Base-by-base conservation (phyloP, 768 basidiomycete genomes). In the Calvatia gigantea region DNA sequence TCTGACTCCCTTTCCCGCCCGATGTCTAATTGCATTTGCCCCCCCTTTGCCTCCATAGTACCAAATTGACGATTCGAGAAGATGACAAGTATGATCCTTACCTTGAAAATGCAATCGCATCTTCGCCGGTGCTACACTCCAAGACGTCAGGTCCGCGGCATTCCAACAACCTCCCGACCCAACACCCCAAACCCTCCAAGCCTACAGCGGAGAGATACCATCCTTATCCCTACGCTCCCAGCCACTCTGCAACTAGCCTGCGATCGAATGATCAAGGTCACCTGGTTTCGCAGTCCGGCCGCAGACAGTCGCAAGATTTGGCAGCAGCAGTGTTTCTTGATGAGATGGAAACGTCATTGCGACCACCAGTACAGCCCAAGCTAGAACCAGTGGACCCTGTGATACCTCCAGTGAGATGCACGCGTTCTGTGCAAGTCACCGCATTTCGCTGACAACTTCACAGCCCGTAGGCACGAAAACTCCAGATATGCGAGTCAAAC, bases 1-100 rank as follows among this genome's bases (percentile, higher is more conserved):
- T 27, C 21, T 11, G 19, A 17, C 25, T 33, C 50, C 21, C 8
- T 11, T 15, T 28, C 15, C n/a, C 9, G 29, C 25, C n/a, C 35
- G 17, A 15, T 14, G 35, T 25, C 47, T 49, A n/a, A 60, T 58
- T 54, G 37, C 49, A 54, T n/a, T 50, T 41, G n/a, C 23, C 15
- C 14, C 23, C 32, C 14, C 37, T 31, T 46, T 37, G 17, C 23
- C 47, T 58, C 25, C 42, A 28, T 32, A 39, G 15, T 44, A 60
- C 61, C n/a, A 60, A 47, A 44, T 52, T 60, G 15, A 55, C 54
- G 6, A 57, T 59, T 33, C 56, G 60, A 17, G 57, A 58, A 51
- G 54, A 55, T 29, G 15, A 15, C 11, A 8, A 47, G 17, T 55
- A 55, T 31, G 37, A 41, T 21, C 54, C 54, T n/a, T 38, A 39